Base-by-base conservation (phyloP, 371 early-diverging fungal genomes). In the Dichotomocladium elegans region DNA sequence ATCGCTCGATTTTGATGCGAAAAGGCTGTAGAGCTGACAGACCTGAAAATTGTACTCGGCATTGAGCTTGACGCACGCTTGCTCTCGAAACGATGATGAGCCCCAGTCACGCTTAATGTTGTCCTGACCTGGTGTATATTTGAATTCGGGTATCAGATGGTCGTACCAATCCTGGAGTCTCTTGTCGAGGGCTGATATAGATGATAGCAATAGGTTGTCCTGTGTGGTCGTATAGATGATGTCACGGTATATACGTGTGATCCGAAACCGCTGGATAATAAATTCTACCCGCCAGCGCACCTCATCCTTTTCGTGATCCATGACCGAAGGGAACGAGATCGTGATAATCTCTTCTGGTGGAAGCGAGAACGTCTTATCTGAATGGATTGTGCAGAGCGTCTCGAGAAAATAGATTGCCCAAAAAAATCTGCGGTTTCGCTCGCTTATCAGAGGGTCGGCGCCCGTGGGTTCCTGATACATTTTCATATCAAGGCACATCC, bases 401-500 rank as follows among this genome's bases (percentile, higher is more conserved):
- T 77, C 78, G 5, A 77, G 42, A 41, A 77, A 77, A 29, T 72
- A 62, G 5, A 62, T 45, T 3, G 61, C 68, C 55, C 65, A 62
- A 52, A 74, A 77, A 26, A 68, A 53, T 5, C 78, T 56, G 14
- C 72, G 53, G 27, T 61, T 40, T 26, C 50, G 59, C 24, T 77
- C 74, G 21, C 56, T 48, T 25, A 48, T 44, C 11, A 37, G 27
- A 19, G 55, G 47, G 51, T 53, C 47, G 31, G 44, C 17, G n/a
- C 25, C 34, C 1, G 40, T 33, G 9, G 12, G 37, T 12, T 57
- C 51, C 46, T 35, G 54, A 52, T 27, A 55, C 57, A 41, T 74
- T 60, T 29, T 58, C 37, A 73, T 53, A 40, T 73, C 72, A 10
- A 77, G 56, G 17, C 65, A 64, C 74, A 77, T 77, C 2, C 78